A percentile compares a stretch with the other conserved stretches of the same genome.
phyloP scores from a whole-genome alignment of 179 eudicot species.

The Amaranthus tricolor region DNA sequence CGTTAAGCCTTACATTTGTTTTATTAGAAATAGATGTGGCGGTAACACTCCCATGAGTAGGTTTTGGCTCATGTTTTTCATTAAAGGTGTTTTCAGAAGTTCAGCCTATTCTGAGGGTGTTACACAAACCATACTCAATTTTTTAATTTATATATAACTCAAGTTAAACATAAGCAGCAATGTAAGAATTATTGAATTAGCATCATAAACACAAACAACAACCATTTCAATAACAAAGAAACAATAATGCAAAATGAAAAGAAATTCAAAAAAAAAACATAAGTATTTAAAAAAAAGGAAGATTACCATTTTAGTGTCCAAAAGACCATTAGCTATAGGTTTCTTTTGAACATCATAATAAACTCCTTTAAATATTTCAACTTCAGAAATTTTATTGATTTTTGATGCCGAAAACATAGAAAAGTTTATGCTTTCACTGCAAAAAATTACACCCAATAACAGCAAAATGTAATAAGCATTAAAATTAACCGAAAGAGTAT shows the following conservation, averaged over 20 bases:
- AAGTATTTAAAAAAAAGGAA: neutral
- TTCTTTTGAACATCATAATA: constrained; percentile 44
- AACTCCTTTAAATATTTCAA: constrained; percentile 39
- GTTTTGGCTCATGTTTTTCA: too few relatives aligned
- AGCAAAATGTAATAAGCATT: neutral
- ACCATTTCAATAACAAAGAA: neutral
- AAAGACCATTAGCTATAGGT: constrained; percentile 54
- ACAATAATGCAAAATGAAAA: neutral
- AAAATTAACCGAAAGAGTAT: neutral
- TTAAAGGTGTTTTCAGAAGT: constrained; percentile 52
- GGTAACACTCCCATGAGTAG: too few relatives aligned
- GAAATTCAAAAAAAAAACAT: neutral
- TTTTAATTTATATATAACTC: too few relatives aligned
- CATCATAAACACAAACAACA: too few relatives aligned
- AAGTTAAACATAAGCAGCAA: too few relatives aligned
- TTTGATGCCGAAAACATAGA: constrained; percentile 56
- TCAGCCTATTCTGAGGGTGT: constrained; percentile 49
- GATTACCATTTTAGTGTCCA: constrained; percentile 72
- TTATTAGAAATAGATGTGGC: too few relatives aligned
- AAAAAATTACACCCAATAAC: neutral
- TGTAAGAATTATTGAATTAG: too few relatives aligned
- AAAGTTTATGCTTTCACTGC: constrained; percentile 67
- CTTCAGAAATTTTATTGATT: constrained; percentile 53
- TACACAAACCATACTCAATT: too few relatives aligned
- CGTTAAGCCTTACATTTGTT: too few relatives aligned